Evolutionary conservation across 2,329 filamentous ascomycete species (phyloP).

Genomic region (Cercospora berteroae): DNA sequence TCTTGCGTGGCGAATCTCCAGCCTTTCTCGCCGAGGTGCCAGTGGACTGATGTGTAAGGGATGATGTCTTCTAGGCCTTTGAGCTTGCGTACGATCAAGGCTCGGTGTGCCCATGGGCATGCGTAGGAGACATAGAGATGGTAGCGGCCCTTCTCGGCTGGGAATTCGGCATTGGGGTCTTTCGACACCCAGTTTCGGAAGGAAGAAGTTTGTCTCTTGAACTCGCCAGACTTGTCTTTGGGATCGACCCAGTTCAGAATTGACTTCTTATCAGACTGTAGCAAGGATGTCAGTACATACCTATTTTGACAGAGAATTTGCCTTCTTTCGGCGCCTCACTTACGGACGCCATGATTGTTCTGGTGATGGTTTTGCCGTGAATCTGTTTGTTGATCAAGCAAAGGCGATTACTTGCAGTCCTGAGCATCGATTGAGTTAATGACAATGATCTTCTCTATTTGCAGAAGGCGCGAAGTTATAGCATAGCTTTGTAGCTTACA

Average conservation of each 20-base stretch:
- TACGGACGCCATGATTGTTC: conserved; percentile 24
- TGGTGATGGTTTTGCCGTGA: background rate
- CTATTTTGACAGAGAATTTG: background rate
- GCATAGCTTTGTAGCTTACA: background rate
- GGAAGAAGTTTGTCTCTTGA: conserved; percentile 80
- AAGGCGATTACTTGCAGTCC: conserved; percentile 6
- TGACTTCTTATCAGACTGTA: conserved; percentile 28
- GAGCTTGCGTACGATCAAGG: conserved; percentile 81
- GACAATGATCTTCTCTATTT: background rate
- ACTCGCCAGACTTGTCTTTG: conserved; percentile 79
- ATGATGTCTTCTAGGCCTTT: conserved; percentile 91
- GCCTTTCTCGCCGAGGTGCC: conserved; percentile 75
- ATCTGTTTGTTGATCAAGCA: conserved; percentile 4
- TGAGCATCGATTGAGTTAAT: conserved; percentile 12
- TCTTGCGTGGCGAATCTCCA: conserved; percentile 78
- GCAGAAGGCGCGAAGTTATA: background rate
- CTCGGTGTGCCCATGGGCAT: conserved; percentile 89
- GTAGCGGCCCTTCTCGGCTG: conserved; percentile 83
- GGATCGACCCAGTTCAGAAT: conserved; percentile 84
- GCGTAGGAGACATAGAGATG: conserved; percentile 95
- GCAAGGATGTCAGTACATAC: conserved; percentile 12
- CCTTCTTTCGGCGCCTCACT: conserved; percentile 8
- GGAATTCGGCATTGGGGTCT: conserved; percentile 69
- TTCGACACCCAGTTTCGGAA: conserved; percentile 80
- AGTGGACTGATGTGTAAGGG: conserved; percentile 78